Evolutionary conservation across 2,329 filamentous ascomycete genomes (phyloP).

Genomic region (Sclerotinia glacialis): DNA sequence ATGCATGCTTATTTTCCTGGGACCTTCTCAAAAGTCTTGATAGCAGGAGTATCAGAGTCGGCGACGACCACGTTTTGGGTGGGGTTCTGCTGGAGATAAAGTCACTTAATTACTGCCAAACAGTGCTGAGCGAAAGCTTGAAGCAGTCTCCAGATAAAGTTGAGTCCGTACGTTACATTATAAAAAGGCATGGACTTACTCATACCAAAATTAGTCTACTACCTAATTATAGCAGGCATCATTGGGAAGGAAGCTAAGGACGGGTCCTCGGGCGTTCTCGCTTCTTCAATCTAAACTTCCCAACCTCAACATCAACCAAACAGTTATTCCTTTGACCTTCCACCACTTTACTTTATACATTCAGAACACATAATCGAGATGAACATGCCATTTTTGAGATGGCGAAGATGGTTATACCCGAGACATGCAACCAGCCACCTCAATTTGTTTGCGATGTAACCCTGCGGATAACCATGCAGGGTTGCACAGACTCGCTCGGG

Average conservation of each 20-base stretch:
- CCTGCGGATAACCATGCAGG: conserved; percentile 3
- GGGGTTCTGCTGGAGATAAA: not conserved
- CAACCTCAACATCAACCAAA: not conserved
- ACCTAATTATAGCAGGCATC: not conserved
- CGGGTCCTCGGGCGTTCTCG: not conserved
- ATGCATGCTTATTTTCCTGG: not conserved
- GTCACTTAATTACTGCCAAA: not conserved
- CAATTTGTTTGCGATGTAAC: conserved; percentile 13
- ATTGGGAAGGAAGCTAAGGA: not conserved
- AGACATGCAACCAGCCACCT: conserved; percentile 18
- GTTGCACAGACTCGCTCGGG: conserved; percentile 17
- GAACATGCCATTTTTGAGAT: not conserved
- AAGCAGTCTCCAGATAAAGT: not conserved
- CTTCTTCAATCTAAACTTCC: not conserved
- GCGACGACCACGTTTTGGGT: not conserved
- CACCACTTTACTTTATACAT: not conserved
- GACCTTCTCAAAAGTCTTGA: not conserved
- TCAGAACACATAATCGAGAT: not conserved
- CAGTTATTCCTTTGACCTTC: not conserved
- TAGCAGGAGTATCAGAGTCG: too few species aligned
- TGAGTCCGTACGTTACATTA: too few species aligned
- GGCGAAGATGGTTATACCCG: not conserved
- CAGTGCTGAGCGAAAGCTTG: not conserved
- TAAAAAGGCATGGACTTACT: not conserved
- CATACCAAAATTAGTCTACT: not conserved